Evolutionary conservation across 768 basidiomycete species (phyloP), one percentile per base, ranked within the genome.

Genomic region (Ramaria rubella): DNA sequence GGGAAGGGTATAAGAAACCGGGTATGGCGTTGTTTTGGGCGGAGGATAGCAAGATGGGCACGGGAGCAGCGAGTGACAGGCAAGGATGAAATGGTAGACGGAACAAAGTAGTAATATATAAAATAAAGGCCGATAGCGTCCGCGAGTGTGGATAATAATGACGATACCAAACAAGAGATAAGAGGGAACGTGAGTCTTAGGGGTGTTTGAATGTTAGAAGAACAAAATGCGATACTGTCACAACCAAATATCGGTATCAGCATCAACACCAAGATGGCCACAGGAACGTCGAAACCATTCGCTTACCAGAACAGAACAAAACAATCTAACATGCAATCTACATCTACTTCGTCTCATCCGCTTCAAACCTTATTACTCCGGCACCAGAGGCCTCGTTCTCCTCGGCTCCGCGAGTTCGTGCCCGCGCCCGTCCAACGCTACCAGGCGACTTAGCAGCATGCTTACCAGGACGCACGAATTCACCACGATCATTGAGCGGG

Each of bases 391-490:
- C 42, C 7, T 29, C 33, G 33, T 24, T 33, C 17, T 49, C 55
- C 6, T 29, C 27, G n/a, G 27, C n/a, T 30, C 11, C 30, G 21
- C 55, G 55, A 7, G 43, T 5, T 21, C 43, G 44, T 12, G 21
- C 26, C 9, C 26, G 26, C 19, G 40, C 33, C 27, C 46, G 43
- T 14, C 23, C 19, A 26, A 24, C 51, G 51, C 24, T 45, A 23
- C 27, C 26, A 21, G 55, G 14, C 15, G 23, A 19, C 36, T 31
- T 56, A 14, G 31, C n/a, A 9, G 30, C 19, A 45, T 56, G 44
- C n/a, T 56, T 56, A 14, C 55, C 55, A 3, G 55, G 55, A 9
- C 55, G 55, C 5, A 56, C 55, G 29, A 56, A 56, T 27, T 56
- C 55, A 9, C 55, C 55, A 33, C 55, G 55, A 33, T 56, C 55